A percentile compares a stretch with the other conserved stretches of the same genome.
phyloP scores from a whole-genome alignment of 257 asterid species.

The Anisodus acutangulus region DNA sequence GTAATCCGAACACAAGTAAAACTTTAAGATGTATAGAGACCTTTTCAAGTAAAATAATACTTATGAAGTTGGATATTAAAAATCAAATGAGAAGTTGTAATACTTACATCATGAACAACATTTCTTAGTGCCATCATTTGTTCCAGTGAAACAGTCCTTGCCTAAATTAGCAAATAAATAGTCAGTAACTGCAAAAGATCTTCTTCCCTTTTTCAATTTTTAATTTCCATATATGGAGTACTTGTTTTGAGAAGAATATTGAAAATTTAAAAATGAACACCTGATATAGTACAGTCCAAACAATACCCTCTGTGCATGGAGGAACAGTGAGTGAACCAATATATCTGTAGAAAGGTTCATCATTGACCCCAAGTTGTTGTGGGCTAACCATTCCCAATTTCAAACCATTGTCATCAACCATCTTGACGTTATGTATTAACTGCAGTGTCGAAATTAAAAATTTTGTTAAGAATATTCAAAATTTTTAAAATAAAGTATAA shows the following conservation, averaged over 20 bases:
- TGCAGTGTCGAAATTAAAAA: not conserved
- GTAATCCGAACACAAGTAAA: too few relatives aligned
- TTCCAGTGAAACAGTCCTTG: constrained; percentile 63
- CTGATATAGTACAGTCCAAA: constrained; percentile 68
- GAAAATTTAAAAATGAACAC: constrained; percentile 30
- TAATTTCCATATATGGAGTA: not conserved
- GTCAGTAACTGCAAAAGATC: not conserved
- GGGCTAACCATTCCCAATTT: constrained; percentile 57
- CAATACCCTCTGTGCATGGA: constrained; percentile 82
- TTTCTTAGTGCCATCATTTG: constrained; percentile 55
- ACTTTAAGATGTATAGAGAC: not conserved
- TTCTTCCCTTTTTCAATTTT: too few relatives aligned
- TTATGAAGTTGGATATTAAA: not conserved
- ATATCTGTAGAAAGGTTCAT: constrained; percentile 65
- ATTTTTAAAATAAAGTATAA: not conserved
- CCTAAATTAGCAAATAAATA: constrained; percentile 39
- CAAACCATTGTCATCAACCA: constrained; percentile 29
- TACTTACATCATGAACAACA: constrained; percentile 77
- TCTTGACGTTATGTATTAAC: constrained; percentile 44
- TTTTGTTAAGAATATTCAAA: not conserved
- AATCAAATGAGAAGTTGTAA: too few relatives aligned
- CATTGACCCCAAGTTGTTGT: constrained; percentile 52
- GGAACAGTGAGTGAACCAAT: constrained; percentile 83
- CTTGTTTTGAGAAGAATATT: not conserved
- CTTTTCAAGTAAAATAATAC: too few relatives aligned